phyloP scores from a whole-genome alignment of 306 rosid species.

The Pueraria montana region DNA sequence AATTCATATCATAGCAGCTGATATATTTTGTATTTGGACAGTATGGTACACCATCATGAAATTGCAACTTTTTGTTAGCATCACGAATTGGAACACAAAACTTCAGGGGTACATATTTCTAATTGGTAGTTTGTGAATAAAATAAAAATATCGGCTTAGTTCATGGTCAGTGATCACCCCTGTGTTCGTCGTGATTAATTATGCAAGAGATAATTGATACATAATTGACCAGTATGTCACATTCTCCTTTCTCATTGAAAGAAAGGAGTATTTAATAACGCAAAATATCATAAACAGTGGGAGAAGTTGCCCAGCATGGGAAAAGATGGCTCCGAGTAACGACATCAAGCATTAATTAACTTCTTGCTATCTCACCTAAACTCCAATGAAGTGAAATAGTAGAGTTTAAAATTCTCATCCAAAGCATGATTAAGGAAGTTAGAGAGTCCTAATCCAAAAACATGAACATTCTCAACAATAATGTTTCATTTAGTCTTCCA shows the following conservation, averaged over 20 bases:
- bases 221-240: conserved; percentile 31
- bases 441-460: conserved; percentile 27
- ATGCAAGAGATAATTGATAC: neutral
- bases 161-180: neutral
- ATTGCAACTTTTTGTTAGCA: conserved; percentile 5
- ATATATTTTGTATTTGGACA: neutral
- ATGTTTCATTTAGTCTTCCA: conserved; percentile 37
- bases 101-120: neutral
- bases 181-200: neutral
- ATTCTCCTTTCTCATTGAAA: conserved; percentile 2
- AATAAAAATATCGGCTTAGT: neutral
- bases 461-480: conserved; percentile 33
- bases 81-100: neutral
- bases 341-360: conserved; percentile 16
- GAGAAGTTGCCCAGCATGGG: neutral
- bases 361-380: conserved; percentile 10
- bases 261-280: neutral
- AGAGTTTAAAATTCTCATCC: neutral
- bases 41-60: neutral
- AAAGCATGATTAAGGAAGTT: conserved; percentile 39
- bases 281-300: no score
- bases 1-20: no score
- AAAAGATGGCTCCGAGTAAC: neutral
- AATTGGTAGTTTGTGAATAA: neutral
- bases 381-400: conserved; percentile 14